A percentile compares a stretch with the other conserved stretches of the same genome.
Evolutionary conservation across 495 filamentous ascomycete genomes (phyloP).

Genomic region (Letharia columbiana): DNA sequence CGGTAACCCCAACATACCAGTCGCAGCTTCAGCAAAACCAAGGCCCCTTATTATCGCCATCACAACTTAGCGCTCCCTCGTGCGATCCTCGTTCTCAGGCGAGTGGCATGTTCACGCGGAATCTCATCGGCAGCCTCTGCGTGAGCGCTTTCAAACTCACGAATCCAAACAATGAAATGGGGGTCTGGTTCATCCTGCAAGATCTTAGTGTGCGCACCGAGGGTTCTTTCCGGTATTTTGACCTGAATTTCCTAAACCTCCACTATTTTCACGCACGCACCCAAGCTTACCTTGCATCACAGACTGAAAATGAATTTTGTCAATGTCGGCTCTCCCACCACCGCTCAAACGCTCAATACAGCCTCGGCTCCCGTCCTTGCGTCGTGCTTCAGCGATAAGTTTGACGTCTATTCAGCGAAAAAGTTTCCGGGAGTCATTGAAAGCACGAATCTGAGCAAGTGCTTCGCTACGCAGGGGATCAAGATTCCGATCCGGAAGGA

Average conservation of each 20-base stretch:
- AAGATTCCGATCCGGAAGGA: slow-evolving; percentile 94
- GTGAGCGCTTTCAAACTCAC: slow-evolving; percentile 83
- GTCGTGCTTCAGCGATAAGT: slow-evolving; percentile 76
- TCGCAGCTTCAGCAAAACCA: slow-evolving; percentile 33
- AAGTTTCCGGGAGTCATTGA: slow-evolving; percentile 98
- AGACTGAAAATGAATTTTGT: slow-evolving; percentile 61
- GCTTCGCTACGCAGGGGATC: slow-evolving; percentile 91
- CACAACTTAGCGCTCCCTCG: slow-evolving; percentile 31
- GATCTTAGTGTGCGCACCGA: slow-evolving; percentile 92
- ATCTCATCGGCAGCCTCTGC: slow-evolving; percentile 86
- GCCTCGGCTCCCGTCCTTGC: slow-evolving; percentile 79
- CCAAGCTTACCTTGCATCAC: slow-evolving; percentile 36
- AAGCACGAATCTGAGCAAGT: slow-evolving; percentile 85
- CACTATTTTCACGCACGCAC: slow-evolving; percentile 21
- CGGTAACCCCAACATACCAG: slow-evolving; percentile 28
- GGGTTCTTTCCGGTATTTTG: slow-evolving; percentile 71
- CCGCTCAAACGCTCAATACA: slow-evolving; percentile 50
- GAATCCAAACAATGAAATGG: slow-evolving; percentile 74
- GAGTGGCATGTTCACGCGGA: slow-evolving; percentile 89
- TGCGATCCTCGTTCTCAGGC: slow-evolving; percentile 41
- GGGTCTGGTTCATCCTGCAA: slow-evolving; percentile 96
- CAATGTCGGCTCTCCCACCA: slow-evolving; percentile 50
- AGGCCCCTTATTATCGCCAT: slow-evolving; percentile 30
- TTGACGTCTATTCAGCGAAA: slow-evolving; percentile 94
- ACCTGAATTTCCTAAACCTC: background rate